These are phyloP conservation scores for Hippophae gyantsensis DNA, from an alignment of 306 rosid genomes.

Conservation along the genomic window DNA sequence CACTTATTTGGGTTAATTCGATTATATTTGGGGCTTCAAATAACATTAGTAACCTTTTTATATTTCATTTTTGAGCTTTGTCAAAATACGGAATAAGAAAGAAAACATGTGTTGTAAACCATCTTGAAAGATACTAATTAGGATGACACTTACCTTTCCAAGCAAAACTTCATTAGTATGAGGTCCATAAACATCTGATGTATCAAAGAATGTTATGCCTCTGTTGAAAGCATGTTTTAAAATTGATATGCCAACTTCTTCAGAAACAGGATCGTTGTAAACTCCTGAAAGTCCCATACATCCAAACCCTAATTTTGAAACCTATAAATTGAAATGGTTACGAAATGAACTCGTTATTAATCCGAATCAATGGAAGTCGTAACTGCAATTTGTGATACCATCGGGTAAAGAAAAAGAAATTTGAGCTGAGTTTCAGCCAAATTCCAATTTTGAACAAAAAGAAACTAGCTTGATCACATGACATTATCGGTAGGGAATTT, in stretches of 20 bases:
- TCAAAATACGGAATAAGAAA: too few species aligned
- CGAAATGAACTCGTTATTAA: too few species aligned
- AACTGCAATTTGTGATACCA: background rate
- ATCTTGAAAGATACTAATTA: too few species aligned
- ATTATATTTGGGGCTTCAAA: too few species aligned
- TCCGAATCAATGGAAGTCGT: background rate
- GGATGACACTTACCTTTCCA: slow-evolving; percentile 43
- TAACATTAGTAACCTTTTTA: too few species aligned
- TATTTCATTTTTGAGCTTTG: too few species aligned
- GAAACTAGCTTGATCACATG: too few species aligned
- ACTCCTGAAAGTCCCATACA: slow-evolving; percentile 51
- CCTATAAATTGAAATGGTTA: slow-evolving; percentile 21
- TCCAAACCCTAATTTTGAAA: slow-evolving; percentile 70
- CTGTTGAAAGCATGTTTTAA: slow-evolving; percentile 48
- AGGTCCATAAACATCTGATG: slow-evolving; percentile 50
- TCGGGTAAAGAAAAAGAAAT: background rate
- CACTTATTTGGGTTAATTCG: too few species aligned
- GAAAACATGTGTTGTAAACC: too few species aligned
- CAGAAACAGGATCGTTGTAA: slow-evolving; percentile 42
- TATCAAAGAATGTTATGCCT: slow-evolving; percentile 70
- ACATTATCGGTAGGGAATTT: too few species aligned
- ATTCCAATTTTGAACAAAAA: slow-evolving; percentile 9
- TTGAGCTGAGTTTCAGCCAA: slow-evolving; percentile 5
- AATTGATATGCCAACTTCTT: slow-evolving; percentile 43
- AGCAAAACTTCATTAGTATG: slow-evolving; percentile 51